Evolutionary conservation across 2,329 filamentous ascomycete genomes (phyloP).

Genomic region (Pseudofabraea citricarpa): DNA sequence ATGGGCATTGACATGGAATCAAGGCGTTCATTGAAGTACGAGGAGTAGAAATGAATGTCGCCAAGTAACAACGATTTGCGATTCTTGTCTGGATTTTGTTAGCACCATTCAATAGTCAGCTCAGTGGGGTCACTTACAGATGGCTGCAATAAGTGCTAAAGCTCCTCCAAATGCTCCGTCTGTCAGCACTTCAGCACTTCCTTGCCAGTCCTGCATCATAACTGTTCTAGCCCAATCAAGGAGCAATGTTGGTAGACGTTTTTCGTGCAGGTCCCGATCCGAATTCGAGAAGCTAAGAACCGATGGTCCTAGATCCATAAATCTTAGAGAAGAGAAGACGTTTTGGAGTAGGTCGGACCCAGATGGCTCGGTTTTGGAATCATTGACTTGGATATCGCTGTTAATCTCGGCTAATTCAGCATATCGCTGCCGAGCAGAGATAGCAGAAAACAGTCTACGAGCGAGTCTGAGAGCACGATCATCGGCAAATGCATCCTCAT

Average conservation of each 20-base stretch:
- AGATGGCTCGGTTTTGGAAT: slow-evolving; percentile 16
- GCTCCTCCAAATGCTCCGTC: slow-evolving; percentile 73
- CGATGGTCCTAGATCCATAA: slow-evolving; percentile 24
- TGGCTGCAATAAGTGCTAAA: slow-evolving; percentile 64
- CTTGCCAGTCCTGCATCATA: slow-evolving; percentile 77
- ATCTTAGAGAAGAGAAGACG: slow-evolving; percentile 36
- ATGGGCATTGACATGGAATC: slow-evolving; percentile 71
- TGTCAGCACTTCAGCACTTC: slow-evolving; percentile 62
- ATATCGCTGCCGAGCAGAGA: slow-evolving; percentile 31
- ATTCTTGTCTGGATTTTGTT: slow-evolving; percentile 47
- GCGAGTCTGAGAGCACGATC: slow-evolving; percentile 56
- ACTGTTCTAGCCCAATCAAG: slow-evolving; percentile 72
- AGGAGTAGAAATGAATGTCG: slow-evolving; percentile 67
- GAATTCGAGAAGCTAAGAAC: slow-evolving; percentile 43
- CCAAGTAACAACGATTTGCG: slow-evolving; percentile 59
- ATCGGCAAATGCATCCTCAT: slow-evolving; percentile 59
- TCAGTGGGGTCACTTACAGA: slow-evolving; percentile 57
- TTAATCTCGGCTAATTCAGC: slow-evolving; percentile 24
- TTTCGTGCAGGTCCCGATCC: slow-evolving; percentile 52
- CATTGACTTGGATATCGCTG: slow-evolving; percentile 14
- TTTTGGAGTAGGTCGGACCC: slow-evolving; percentile 28
- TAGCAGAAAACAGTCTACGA: slow-evolving; percentile 51
- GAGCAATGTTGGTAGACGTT: slow-evolving; percentile 49
- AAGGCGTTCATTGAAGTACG: slow-evolving; percentile 71
- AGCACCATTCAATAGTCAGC: too few species aligned